Evolutionary conservation across 495 filamentous ascomycete species (phyloP).

Genomic region (Trichoderma virens): DNA sequence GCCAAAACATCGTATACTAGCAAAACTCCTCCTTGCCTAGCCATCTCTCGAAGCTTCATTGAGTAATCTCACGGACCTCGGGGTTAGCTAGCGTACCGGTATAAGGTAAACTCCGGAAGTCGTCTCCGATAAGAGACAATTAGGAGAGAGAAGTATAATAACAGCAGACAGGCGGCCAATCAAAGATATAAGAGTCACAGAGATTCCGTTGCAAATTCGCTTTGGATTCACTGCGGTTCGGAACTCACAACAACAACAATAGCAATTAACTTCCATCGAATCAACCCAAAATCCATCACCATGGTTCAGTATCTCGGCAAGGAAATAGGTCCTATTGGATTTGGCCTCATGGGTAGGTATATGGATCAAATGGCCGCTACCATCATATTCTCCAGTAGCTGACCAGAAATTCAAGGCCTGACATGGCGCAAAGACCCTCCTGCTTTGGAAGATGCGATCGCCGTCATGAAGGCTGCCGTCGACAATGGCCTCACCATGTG

Average conservation of each 20-base stretch:
- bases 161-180: background rate
- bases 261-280: too few relatives aligned
- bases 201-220: too few relatives aligned
- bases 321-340: slow-evolving; percentile 48
- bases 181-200: background rate
- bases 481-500: slow-evolving; percentile 59
- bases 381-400: background rate
- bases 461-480: slow-evolving; percentile 59
- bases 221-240: too few relatives aligned
- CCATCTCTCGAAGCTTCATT: background rate
- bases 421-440: slow-evolving; percentile 59
- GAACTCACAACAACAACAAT: too few relatives aligned
- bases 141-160: background rate
- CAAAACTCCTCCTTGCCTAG: too few relatives aligned
- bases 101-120: background rate
- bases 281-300: slow-evolving; percentile 11
- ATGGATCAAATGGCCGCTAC: background rate
- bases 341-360: slow-evolving; percentile 47
- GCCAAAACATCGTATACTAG: too few relatives aligned
- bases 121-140: too few relatives aligned
- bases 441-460: slow-evolving; percentile 55
- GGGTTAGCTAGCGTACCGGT: background rate
- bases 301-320: slow-evolving; percentile 47
- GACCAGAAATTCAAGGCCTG: slow-evolving; percentile 44
- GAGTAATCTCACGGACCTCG: background rate